These are phyloP conservation scores for Eleusine coracana DNA, from an alignment of 176 grass and related monocot genomes.

Conservation along the genomic window DNA sequence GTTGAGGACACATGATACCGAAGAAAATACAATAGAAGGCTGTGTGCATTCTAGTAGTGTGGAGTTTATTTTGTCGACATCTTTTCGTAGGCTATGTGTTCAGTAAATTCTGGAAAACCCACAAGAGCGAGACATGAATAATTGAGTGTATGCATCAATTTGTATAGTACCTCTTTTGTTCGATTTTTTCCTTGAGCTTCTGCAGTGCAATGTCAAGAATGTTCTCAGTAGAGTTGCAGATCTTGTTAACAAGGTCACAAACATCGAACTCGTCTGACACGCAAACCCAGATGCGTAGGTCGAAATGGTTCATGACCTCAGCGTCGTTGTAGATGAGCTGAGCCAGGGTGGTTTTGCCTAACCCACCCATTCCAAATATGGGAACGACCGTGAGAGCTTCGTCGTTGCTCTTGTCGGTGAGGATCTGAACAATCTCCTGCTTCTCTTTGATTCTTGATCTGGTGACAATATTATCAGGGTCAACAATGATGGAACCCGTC, in stretches of 20 bases:
- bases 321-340: constrained; percentile 44
- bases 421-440: constrained; percentile 14
- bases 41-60: too few relatives aligned
- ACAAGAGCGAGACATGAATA: too few relatives aligned
- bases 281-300: constrained; percentile 32
- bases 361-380: constrained; percentile 37
- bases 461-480: constrained; percentile 3
- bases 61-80: too few relatives aligned
- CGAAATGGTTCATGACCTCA: constrained; percentile 26
- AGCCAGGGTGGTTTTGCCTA: constrained; percentile 46
- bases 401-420: not conserved
- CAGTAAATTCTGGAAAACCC: too few relatives aligned
- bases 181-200: not conserved
- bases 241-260: not conserved
- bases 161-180: constrained; percentile 9
- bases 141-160: too few relatives aligned
- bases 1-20: too few relatives aligned
- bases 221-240: not conserved
- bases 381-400: constrained; percentile 16
- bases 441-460: constrained; percentile 39
- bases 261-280: constrained; percentile 34
- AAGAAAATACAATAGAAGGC: too few relatives aligned
- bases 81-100: too few relatives aligned
- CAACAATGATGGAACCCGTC: constrained; percentile 31
- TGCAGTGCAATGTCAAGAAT: constrained; percentile 1